phyloP scores from a whole-genome alignment of 306 rosid genomes.

The Vigna mungo region DNA sequence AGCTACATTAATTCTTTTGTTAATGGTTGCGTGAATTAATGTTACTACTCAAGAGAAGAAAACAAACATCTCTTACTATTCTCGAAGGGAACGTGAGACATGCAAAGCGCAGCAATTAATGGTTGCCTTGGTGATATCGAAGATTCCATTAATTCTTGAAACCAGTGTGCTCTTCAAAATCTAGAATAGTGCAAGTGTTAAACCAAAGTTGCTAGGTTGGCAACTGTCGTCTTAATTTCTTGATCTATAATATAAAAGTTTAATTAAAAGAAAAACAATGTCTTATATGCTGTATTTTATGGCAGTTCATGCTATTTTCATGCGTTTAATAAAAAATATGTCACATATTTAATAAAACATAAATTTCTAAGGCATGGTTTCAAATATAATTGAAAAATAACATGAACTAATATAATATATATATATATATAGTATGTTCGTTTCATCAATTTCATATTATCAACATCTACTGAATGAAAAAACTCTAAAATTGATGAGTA shows the following conservation, averaged over 20 bases:
- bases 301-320: too few relatives aligned
- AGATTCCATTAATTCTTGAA: conserved; percentile 76
- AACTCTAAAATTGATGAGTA: accelerated
- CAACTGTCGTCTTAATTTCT: neutral
- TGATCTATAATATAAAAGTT: neutral
- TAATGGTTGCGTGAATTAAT: neutral
- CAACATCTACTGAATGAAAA: accelerated
- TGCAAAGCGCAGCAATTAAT: conserved; percentile 61
- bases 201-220: neutral
- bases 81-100: conserved; percentile 58
- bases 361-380: too few relatives aligned
- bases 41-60: conserved; percentile 46
- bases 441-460: too few relatives aligned
- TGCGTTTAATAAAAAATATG: too few relatives aligned
- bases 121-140: conserved; percentile 56
- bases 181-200: conserved; percentile 45
- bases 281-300: too few relatives aligned
- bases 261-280: neutral
- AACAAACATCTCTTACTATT: conserved; percentile 68
- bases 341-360: too few relatives aligned
- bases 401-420: too few relatives aligned
- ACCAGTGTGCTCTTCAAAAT: conserved; percentile 53
- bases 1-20: neutral
- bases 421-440: too few relatives aligned
- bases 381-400: too few relatives aligned